These are phyloP conservation scores for Fusarium sp. DNA, from an alignment of 2,329 filamentous ascomycete species.

Conservation along the genomic window DNA sequence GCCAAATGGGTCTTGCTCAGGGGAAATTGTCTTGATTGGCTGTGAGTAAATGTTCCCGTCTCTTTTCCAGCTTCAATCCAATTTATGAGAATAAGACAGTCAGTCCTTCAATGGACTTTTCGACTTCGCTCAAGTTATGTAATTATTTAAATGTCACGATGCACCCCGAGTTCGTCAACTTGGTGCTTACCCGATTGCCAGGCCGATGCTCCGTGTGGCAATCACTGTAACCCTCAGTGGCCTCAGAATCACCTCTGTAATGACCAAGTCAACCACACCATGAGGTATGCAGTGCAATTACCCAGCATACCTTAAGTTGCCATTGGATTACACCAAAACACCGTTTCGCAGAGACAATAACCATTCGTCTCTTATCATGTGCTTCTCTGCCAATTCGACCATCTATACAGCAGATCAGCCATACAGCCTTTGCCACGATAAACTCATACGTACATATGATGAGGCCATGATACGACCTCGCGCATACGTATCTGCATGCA, in stretches of 20 bases:
- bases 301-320: constrained; percentile 19
- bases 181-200: background rate
- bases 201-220: background rate
- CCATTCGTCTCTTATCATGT: background rate
- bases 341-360: background rate
- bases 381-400: background rate
- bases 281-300: constrained; percentile 23
- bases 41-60: background rate
- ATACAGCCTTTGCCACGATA: constrained; percentile 35
- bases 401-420: background rate
- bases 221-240: background rate
- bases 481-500: constrained; percentile 13
- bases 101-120: background rate
- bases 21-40: constrained; percentile 18
- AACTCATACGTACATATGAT: constrained; percentile 2
- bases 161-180: background rate
- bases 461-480: constrained; percentile 1
- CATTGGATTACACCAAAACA: background rate
- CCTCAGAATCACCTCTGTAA: background rate
- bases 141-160: background rate
- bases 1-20: constrained; percentile 26
- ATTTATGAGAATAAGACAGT: background rate
- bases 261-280: background rate
- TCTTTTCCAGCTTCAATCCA: background rate
- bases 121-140: background rate